phyloP scores from a whole-genome alignment of 768 basidiomycete genomes.

The Thelephora ganbajun region DNA sequence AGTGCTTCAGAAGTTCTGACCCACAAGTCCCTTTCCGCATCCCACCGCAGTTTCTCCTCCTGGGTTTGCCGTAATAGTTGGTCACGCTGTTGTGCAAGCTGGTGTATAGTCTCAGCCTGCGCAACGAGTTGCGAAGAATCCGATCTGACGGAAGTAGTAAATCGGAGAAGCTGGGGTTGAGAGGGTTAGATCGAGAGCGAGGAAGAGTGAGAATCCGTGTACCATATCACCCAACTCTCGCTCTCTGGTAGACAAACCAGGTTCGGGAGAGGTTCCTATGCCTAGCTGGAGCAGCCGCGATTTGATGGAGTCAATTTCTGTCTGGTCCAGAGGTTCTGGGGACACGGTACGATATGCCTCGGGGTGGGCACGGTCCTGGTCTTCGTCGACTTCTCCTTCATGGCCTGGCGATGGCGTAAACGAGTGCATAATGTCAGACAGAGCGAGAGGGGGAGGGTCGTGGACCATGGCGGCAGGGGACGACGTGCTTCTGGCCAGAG shows the following conservation, averaged over 20 bases:
- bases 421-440: conserved; percentile 42
- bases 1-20: conserved; percentile 55
- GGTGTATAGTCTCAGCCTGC: conserved; percentile 51
- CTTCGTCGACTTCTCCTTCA: conserved; percentile 11
- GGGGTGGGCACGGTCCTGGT: conserved; percentile 9
- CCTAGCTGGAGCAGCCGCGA: conserved; percentile 31
- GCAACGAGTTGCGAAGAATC: conserved; percentile 32
- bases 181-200: conserved; percentile 1
- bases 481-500: conserved; percentile 1
- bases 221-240: conserved; percentile 44
- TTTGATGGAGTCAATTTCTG: conserved; percentile 37
- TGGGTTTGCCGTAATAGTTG: conserved; percentile 35
- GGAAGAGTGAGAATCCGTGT: conserved; percentile 9
- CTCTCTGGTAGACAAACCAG: conserved; percentile 25
- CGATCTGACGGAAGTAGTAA: conserved; percentile 25
- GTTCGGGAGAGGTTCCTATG: conserved; percentile 12
- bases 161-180: conserved; percentile 27
- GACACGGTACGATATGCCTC: conserved; percentile 12
- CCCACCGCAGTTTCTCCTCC: conserved; percentile 48
- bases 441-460: conserved; percentile 27
- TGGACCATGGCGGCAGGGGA: conserved; percentile 15
- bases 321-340: conserved; percentile 27
- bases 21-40: conserved; percentile 52
- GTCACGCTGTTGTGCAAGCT: conserved; percentile 43
- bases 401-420: conserved; percentile 38